These are phyloP conservation scores for Phytophthora parvispora DNA, from an alignment of 352 stramenopile species.

Conservation along the genomic window DNA sequence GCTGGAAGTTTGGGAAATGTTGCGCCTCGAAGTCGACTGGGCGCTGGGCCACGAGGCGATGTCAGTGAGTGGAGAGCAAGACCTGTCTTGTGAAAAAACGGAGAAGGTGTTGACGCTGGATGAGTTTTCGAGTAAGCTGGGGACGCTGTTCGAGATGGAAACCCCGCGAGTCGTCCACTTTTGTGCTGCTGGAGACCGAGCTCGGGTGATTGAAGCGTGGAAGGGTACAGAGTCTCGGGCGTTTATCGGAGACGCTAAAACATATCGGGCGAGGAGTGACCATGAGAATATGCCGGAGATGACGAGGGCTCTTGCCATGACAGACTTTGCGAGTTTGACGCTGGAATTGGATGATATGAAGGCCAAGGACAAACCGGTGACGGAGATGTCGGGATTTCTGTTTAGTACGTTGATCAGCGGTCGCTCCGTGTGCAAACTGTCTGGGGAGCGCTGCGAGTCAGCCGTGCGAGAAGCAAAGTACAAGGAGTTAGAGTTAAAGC, in stretches of 20 bases:
- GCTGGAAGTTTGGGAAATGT: not conserved
- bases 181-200: not conserved
- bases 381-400: not conserved
- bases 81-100: not conserved
- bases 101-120: not conserved
- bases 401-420: conserved; percentile 1
- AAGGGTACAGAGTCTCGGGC: not conserved
- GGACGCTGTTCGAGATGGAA: not conserved
- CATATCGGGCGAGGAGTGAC: not conserved
- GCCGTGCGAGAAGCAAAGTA: not conserved
- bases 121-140: not conserved
- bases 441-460: not conserved
- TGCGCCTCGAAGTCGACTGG: not conserved
- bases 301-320: not conserved
- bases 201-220: not conserved
- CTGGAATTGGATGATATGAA: not conserved
- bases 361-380: not conserved
- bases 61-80: not conserved
- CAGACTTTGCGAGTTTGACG: not conserved
- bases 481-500: not conserved
- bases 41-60: not conserved
- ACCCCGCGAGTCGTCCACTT: not conserved
- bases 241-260: not conserved
- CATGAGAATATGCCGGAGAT: not conserved
- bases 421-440: not conserved